phyloP scores from a whole-genome alignment of 768 basidiomycete species.

The Psilocybe cyanescens region DNA sequence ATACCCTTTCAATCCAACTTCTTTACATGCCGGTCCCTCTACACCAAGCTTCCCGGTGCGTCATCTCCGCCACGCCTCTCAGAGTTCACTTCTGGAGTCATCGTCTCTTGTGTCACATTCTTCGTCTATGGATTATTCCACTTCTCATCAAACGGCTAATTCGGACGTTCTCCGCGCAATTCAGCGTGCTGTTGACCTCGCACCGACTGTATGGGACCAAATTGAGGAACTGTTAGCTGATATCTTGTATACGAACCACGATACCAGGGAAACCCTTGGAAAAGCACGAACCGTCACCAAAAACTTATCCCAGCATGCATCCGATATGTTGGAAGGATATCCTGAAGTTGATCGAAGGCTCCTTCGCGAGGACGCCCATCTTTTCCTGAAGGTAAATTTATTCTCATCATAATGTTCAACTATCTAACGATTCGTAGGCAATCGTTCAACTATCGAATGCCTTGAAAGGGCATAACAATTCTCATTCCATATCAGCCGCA shows the following conservation, averaged over 20 bases:
- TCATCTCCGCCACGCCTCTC: slow-evolving; percentile 29
- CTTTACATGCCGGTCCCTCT: slow-evolving; percentile 29
- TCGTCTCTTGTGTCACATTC: slow-evolving; percentile 38
- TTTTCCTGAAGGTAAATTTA: slow-evolving; percentile 77
- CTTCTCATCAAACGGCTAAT: slow-evolving; percentile 66
- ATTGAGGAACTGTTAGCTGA: slow-evolving; percentile 70
- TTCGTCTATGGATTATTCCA: slow-evolving; percentile 49
- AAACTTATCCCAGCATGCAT: slow-evolving; percentile 62
- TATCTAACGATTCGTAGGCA: slow-evolving; percentile 43
- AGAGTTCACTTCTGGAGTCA: slow-evolving; percentile 38
- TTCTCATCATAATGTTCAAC: background rate
- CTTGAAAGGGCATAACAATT: slow-evolving; percentile 65
- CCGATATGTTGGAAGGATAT: slow-evolving; percentile 60
- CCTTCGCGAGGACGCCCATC: slow-evolving; percentile 76
- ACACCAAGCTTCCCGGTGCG: slow-evolving; percentile 28
- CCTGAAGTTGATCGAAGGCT: slow-evolving; percentile 57
- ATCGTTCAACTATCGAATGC: slow-evolving; percentile 78
- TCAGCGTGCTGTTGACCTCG: slow-evolving; percentile 76
- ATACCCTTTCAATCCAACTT: slow-evolving; percentile 13
- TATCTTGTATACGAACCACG: slow-evolving; percentile 40
- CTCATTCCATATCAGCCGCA: slow-evolving; percentile 54
- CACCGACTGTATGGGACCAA: slow-evolving; percentile 82
- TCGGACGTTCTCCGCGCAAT: slow-evolving; percentile 82
- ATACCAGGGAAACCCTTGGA: slow-evolving; percentile 57
- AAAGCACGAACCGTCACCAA: slow-evolving; percentile 68